Conservation (phyloP, 2,329 filamentous ascomycete genomes). For the Phialophora chinensis region DNA sequence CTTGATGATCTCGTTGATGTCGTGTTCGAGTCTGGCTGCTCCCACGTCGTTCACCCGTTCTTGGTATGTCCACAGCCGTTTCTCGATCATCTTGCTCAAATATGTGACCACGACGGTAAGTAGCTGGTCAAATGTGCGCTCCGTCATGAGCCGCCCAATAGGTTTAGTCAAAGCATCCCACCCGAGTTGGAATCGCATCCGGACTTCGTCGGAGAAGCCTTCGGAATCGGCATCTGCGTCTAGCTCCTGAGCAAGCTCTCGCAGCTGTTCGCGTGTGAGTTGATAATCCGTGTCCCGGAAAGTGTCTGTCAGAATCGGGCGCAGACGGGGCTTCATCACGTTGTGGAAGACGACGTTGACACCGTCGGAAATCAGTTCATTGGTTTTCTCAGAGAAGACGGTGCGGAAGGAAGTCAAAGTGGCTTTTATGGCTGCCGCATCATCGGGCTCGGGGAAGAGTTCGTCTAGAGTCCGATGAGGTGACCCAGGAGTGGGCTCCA, state of each 20-base stretch:
- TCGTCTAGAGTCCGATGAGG: conserved; percentile 47
- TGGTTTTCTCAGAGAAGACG: conserved; percentile 77
- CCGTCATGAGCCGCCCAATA: conserved; percentile 81
- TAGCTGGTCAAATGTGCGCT: conserved; percentile 75
- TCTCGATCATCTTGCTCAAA: conserved; percentile 80
- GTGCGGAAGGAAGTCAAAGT: conserved; percentile 65
- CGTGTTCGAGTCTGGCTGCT: conserved; percentile 81
- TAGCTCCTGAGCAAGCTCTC: conserved; percentile 43
- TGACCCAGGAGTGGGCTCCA: conserved; percentile 55
- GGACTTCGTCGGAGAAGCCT: conserved; percentile 67
- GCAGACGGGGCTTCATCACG: conserved; percentile 82
- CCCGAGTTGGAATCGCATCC: conserved; percentile 77
- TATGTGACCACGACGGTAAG: conserved; percentile 75
- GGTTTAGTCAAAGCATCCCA: conserved; percentile 89
- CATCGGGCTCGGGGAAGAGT: conserved; percentile 78
- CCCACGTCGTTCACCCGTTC: conserved; percentile 81
- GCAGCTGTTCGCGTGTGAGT: conserved; percentile 56
- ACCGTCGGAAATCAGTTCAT: conserved; percentile 81
- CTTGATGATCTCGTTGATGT: conserved; percentile 75
- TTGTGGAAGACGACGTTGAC: conserved; percentile 85
- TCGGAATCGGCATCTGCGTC: conserved; percentile 41
- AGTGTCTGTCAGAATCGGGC: conserved; percentile 82
- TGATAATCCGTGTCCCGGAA: conserved; percentile 93
- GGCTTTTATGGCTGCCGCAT: conserved; percentile 72
- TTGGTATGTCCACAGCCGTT: conserved; percentile 80